Conservation (phyloP, 1,139 yeast genomes). For the Yamadazyma diddensiae region DNA sequence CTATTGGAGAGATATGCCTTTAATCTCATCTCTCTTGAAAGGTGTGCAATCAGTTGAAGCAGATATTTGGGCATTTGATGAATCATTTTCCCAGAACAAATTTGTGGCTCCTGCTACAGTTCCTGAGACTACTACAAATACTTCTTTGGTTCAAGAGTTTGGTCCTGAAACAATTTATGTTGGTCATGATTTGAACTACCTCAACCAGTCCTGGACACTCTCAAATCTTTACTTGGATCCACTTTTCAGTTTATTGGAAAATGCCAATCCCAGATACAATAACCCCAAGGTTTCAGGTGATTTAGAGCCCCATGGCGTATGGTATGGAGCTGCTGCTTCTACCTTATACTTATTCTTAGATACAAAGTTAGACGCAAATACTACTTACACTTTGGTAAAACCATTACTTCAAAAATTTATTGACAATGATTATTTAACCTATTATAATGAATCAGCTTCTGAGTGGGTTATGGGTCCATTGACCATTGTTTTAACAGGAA, state of each 20-base stretch:
- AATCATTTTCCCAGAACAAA: conserved; percentile 21
- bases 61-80: conserved; percentile 58
- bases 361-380: conserved; percentile 33
- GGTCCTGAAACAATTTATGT: conserved; percentile 48
- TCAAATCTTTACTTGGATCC: conserved; percentile 53
- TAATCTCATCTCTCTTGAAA: conserved; percentile 54
- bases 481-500: conserved; percentile 41
- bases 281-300: conserved; percentile 10
- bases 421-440: conserved; percentile 32
- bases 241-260: conserved; percentile 43
- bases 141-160: conserved; percentile 19
- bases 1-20: conserved; percentile 64
- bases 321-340: conserved; percentile 34
- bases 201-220: conserved; percentile 45
- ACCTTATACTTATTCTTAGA: conserved; percentile 44
- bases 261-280: conserved; percentile 34
- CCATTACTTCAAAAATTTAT: conserved; percentile 32
- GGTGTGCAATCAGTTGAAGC: conserved; percentile 70
- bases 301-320: conserved; percentile 26
- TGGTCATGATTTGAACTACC: conserved; percentile 56
- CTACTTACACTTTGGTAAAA: conserved; percentile 29
- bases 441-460: conserved; percentile 25
- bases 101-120: conserved; percentile 22
- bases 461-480: conserved; percentile 33
- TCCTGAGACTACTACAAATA: conserved; percentile 15